Conservation (phyloP, 257 asterid species). For the Anisodus acutangulus region DNA sequence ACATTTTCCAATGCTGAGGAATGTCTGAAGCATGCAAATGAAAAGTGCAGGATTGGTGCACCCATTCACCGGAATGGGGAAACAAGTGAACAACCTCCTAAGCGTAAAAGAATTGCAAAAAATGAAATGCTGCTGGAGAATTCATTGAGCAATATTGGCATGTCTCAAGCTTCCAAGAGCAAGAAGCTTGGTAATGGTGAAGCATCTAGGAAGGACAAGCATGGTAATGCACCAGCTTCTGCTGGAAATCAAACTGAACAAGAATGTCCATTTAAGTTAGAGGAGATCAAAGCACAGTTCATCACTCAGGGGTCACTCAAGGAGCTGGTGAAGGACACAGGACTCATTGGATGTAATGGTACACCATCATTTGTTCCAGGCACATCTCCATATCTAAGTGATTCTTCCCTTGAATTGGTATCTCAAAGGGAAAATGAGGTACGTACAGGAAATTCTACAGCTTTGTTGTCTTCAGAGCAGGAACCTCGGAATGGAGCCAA, state of each 20-base stretch:
- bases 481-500: constrained; percentile 40
- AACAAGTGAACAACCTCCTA: constrained; percentile 48
- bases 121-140: constrained; percentile 46
- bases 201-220: constrained; percentile 48
- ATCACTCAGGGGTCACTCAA: constrained; percentile 61
- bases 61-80: constrained; percentile 49
- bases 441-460: constrained; percentile 39
- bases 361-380: constrained; percentile 55
- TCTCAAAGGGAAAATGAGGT: constrained; percentile 42
- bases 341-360: constrained; percentile 68
- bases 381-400: constrained; percentile 47
- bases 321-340: constrained; percentile 69
- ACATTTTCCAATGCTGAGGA: constrained; percentile 62
- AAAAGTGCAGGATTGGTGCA: constrained; percentile 51
- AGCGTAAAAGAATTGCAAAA: constrained; percentile 50
- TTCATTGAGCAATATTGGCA: constrained; percentile 34
- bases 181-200: constrained; percentile 50
- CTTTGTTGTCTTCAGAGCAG: constrained; percentile 38
- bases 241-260: constrained; percentile 40
- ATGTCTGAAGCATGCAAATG: constrained; percentile 56
- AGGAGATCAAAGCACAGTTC: constrained; percentile 80
- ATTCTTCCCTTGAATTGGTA: constrained; percentile 51
- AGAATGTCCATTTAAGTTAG: constrained; percentile 66
- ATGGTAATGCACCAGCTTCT: constrained; percentile 42
- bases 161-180: constrained; percentile 43